These are phyloP conservation scores for Hamigera avellanea DNA, from an alignment of 495 filamentous ascomycete genomes.

Conservation along the genomic window DNA sequence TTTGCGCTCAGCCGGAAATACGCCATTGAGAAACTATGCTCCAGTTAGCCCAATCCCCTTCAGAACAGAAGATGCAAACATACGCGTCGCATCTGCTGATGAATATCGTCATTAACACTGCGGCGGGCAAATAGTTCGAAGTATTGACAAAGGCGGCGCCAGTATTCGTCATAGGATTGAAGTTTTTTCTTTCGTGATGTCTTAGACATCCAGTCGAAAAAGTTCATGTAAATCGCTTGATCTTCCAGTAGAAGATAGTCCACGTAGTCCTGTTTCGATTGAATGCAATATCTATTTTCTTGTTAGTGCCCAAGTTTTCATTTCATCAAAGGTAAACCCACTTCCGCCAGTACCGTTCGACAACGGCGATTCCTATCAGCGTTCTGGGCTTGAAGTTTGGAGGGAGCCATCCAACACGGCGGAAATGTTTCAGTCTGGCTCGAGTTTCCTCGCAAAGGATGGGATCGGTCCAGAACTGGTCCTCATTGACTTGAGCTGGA, in stretches of 20 bases:
- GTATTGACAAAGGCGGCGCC: slow-evolving; percentile 15
- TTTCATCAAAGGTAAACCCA: slow-evolving; percentile 4
- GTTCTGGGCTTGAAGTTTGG: slow-evolving; percentile 19
- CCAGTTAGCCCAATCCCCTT: slow-evolving; percentile 6
- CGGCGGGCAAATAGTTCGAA: slow-evolving; percentile 14
- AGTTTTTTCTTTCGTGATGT: slow-evolving; percentile 15
- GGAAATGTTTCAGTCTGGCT: slow-evolving; percentile 18
- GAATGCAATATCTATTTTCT: slow-evolving; percentile 16
- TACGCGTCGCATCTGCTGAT: slow-evolving; percentile 16
- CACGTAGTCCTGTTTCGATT: slow-evolving; percentile 17
- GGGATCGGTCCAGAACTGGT: slow-evolving; percentile 20
- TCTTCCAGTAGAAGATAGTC: slow-evolving; percentile 16
- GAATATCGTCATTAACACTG: slow-evolving; percentile 7
- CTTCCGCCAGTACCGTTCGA: slow-evolving; percentile 18
- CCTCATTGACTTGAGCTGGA: slow-evolving; percentile 11
- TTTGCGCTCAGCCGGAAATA: slow-evolving; percentile 7
- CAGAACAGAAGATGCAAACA: slow-evolving; percentile 1
- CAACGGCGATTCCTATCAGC: slow-evolving; percentile 12
- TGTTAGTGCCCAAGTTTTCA: slow-evolving; percentile 4
- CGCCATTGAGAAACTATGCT: slow-evolving; percentile 8
- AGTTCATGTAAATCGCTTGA: slow-evolving; percentile 18
- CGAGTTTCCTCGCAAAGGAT: slow-evolving; percentile 21
- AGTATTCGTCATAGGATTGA: slow-evolving; percentile 20
- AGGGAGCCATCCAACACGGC: slow-evolving; percentile 17
- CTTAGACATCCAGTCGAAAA: slow-evolving; percentile 21